These are phyloP conservation scores for Penicillium sclerotiorum DNA, from an alignment of 2,329 filamentous ascomycete genomes.

Conservation along the genomic window DNA sequence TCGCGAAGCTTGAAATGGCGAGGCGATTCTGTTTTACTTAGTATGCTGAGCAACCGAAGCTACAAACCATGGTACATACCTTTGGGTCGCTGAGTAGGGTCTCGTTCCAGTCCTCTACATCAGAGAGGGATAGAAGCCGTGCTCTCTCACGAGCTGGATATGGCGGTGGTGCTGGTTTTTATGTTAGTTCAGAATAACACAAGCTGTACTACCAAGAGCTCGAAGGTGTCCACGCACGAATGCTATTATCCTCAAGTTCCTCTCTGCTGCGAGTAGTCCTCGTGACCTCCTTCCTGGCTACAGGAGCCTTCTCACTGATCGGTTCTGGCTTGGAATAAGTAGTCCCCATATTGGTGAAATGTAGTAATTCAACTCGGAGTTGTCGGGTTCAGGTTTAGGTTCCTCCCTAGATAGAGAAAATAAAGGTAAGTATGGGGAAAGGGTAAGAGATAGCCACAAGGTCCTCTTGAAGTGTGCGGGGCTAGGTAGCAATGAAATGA, in stretches of 20 bases:
- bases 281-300: not conserved
- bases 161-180: conserved; percentile 22
- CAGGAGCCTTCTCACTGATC: conserved; percentile 2
- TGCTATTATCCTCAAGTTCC: not conserved
- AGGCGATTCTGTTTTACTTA: conserved; percentile 60
- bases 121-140: conserved; percentile 22
- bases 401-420: not conserved
- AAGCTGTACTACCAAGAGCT: not conserved
- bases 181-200: not conserved
- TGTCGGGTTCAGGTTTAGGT: not conserved
- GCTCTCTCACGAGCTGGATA: conserved; percentile 15
- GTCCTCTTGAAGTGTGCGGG: not conserved
- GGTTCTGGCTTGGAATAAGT: conserved; percentile 10
- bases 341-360: conserved; percentile 3
- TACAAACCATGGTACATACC: conserved; percentile 15
- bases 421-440: not conserved
- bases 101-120: conserved; percentile 30
- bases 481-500: not conserved
- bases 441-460: not conserved
- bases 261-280: not conserved
- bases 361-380: too few relatives aligned
- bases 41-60: not conserved
- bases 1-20: conserved; percentile 72
- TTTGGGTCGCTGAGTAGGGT: conserved; percentile 30
- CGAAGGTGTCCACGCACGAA: not conserved